phyloP scores from a whole-genome alignment of 169 alveolate species.

The Eimeria necatrix region DNA sequence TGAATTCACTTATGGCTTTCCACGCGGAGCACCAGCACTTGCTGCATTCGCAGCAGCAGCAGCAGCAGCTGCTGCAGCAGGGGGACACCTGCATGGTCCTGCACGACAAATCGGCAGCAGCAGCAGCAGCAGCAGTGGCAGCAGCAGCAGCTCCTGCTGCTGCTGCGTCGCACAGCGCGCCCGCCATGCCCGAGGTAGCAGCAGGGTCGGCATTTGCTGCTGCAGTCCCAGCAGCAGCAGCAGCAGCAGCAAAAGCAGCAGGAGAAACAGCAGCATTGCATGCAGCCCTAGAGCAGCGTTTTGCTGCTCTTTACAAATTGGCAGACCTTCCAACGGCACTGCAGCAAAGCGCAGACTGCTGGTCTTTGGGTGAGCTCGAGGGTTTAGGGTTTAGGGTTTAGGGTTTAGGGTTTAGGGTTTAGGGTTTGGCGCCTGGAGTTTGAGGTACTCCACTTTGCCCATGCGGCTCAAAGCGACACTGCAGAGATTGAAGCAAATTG shows the following conservation, averaged over 20 bases:
- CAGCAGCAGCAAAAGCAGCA: not conserved
- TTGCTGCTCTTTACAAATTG: slow-evolving; percentile 32
- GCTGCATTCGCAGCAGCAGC: slow-evolving; percentile 29
- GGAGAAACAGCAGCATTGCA: not conserved
- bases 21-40: slow-evolving; percentile 46
- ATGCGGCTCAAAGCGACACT: too few relatives aligned
- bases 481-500: too few relatives aligned
- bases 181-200: not conserved
- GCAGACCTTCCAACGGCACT: not conserved
- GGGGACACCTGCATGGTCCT: not conserved
- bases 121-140: not conserved
- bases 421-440: not conserved
- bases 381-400: not conserved
- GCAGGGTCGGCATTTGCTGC: not conserved
- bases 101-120: not conserved
- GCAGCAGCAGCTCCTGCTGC: not conserved
- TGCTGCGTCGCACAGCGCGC: too few relatives aligned
- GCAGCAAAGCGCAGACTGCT: slow-evolving; percentile 58
- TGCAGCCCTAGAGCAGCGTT: slow-evolving; percentile 16
- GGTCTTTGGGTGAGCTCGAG: slow-evolving; percentile 39
- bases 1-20: slow-evolving; percentile 22
- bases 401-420: slow-evolving; percentile 34
- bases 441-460: too few relatives aligned
- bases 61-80: not conserved
- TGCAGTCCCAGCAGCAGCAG: not conserved